phyloP scores from a whole-genome alignment of 352 stramenopile genomes.

The Phytophthora pistaciae region DNA sequence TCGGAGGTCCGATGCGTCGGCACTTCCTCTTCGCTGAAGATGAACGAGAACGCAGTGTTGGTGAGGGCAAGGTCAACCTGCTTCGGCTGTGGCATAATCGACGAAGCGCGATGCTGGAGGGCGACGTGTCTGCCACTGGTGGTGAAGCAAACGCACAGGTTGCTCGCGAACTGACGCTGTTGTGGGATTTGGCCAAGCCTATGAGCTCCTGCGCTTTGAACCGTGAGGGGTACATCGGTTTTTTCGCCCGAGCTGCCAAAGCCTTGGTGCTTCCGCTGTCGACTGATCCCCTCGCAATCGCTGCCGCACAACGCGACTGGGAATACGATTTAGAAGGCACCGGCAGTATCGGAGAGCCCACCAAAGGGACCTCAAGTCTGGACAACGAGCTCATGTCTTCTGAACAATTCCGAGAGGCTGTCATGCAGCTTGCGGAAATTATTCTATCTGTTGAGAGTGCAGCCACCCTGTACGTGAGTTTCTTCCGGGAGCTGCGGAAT shows the following conservation, averaged over 20 bases:
- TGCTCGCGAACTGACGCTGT: slow-evolving; percentile 45
- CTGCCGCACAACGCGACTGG: slow-evolving; percentile 67
- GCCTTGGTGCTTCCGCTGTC: slow-evolving; percentile 64
- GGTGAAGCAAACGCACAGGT: slow-evolving; percentile 36
- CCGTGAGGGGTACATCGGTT: slow-evolving; percentile 51
- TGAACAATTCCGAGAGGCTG: slow-evolving; percentile 64
- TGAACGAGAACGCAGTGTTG: slow-evolving; percentile 69
- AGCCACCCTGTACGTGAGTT: slow-evolving; percentile 46
- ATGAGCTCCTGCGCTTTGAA: slow-evolving; percentile 33
- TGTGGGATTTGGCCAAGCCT: slow-evolving; percentile 73
- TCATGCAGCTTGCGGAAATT: slow-evolving; percentile 72
- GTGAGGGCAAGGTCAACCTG: slow-evolving; percentile 57
- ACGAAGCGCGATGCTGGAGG: slow-evolving; percentile 42
- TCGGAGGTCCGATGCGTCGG: slow-evolving; percentile 48
- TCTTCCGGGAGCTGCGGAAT: slow-evolving; percentile 70
- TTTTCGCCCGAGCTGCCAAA: slow-evolving; percentile 72
- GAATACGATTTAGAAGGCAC: slow-evolving; percentile 66
- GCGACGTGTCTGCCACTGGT: slow-evolving; percentile 28
- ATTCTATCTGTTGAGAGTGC: slow-evolving; percentile 70
- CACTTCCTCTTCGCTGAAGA: slow-evolving; percentile 75
- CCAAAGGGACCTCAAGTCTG: slow-evolving; percentile 7
- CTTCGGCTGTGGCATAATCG: slow-evolving; percentile 63
- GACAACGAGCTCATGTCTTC: slow-evolving; percentile 37
- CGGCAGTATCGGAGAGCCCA: neutral
- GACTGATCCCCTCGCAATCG: slow-evolving; percentile 36